Evolutionary conservation across 176 grass and related monocot genomes (phyloP).

Genomic region (Luzula sylvatica): DNA sequence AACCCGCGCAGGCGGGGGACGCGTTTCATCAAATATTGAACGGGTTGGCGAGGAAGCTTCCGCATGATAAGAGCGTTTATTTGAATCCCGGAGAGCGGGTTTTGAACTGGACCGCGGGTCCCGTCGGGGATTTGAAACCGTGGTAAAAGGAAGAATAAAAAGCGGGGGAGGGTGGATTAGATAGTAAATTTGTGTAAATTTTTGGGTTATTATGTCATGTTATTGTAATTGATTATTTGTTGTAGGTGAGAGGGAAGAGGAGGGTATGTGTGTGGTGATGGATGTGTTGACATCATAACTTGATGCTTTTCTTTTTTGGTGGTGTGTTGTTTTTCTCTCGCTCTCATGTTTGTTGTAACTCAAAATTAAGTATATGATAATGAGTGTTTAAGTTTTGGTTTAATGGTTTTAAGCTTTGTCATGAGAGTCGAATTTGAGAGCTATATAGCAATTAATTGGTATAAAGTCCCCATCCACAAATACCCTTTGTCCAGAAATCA

Average conservation of each 20-base stretch:
- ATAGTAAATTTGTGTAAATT: slow-evolving; percentile 13
- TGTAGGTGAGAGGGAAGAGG: background rate
- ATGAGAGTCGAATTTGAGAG: background rate
- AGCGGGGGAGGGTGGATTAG: slow-evolving; percentile 1
- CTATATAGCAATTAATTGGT: slow-evolving; percentile 8
- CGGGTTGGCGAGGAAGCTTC: slow-evolving; percentile 79
- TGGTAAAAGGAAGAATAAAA: slow-evolving; percentile 32
- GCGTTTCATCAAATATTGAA: slow-evolving; percentile 97
- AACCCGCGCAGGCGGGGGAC: slow-evolving; percentile 68
- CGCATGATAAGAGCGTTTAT: slow-evolving; percentile 51
- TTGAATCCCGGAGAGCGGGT: slow-evolving; percentile 37
- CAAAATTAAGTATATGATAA: slow-evolving; percentile 6
- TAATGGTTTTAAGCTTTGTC: background rate
- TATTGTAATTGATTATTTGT: slow-evolving; percentile 20
- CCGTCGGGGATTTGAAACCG: slow-evolving; percentile 77
- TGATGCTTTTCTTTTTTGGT: background rate
- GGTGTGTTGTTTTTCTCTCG: background rate
- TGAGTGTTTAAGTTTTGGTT: background rate
- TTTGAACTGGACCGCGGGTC: slow-evolving; percentile 87
- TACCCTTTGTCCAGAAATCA: slow-evolving; percentile 15
- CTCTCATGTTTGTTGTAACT: slow-evolving; percentile 1
- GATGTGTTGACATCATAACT: slow-evolving; percentile 7
- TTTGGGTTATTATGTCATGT: background rate
- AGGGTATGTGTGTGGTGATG: too few relatives aligned
- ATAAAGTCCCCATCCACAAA: slow-evolving; percentile 9